A percentile compares a stretch with the other conserved stretches of the same genome.
Conservation (phyloP, 768 basidiomycete species). For the Pleurotus tuoliensis region DNA sequence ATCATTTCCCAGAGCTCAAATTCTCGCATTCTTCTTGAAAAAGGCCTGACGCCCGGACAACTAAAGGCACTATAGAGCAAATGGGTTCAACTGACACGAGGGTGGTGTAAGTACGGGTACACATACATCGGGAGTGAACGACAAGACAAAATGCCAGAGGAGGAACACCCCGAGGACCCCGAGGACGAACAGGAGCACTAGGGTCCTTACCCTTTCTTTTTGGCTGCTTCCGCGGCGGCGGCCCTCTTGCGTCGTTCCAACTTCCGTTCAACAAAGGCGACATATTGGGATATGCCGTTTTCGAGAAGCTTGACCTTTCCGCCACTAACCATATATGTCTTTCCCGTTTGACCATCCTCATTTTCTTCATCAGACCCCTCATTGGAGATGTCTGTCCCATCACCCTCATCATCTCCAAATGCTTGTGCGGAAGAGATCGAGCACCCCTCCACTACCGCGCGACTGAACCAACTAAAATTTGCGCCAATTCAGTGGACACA, state of each 20-base stretch:
- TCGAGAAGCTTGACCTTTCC: slow-evolving; percentile 20
- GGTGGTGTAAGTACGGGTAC: too few relatives aligned
- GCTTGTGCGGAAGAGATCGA: slow-evolving; percentile 19
- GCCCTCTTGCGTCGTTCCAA: slow-evolving; percentile 10
- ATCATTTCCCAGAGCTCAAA: too few relatives aligned
- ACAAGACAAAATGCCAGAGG: too few relatives aligned
- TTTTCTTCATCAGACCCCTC: slow-evolving; percentile 14
- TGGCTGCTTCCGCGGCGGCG: not conserved
- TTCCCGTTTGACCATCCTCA: slow-evolving; percentile 6
- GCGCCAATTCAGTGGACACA: too few relatives aligned
- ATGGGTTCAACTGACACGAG: too few relatives aligned
- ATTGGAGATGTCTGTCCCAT: slow-evolving; percentile 9
- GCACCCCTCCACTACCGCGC: slow-evolving; percentile 21
- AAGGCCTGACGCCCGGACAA: too few relatives aligned
- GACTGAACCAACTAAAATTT: slow-evolving; percentile 17
- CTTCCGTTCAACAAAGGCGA: slow-evolving; percentile 18
- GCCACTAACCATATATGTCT: slow-evolving; percentile 19
- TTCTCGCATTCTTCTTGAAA: too few relatives aligned
- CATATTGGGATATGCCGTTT: slow-evolving; percentile 20
- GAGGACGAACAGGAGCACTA: too few relatives aligned
- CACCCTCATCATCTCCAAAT: slow-evolving; percentile 17
- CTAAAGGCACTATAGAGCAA: too few relatives aligned
- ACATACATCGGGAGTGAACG: too few relatives aligned
- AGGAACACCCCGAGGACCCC: too few relatives aligned
- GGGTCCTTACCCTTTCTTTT: not conserved